Evolutionary conservation across 495 filamentous ascomycete genomes (phyloP).

Genomic region (Talaromyces ruber): DNA sequence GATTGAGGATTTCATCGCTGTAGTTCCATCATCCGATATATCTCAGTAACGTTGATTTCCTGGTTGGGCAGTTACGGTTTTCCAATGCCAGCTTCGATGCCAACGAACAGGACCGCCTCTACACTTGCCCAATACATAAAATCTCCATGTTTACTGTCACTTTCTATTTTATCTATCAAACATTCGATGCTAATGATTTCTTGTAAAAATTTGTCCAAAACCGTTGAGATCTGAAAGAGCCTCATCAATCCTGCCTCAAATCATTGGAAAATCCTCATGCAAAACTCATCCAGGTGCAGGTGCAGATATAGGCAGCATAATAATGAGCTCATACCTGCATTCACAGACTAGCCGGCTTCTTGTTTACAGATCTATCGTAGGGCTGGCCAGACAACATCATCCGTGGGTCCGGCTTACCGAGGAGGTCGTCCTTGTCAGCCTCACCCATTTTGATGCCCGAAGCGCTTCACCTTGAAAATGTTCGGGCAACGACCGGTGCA

Average conservation of each 20-base stretch:
- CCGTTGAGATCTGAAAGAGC: background rate
- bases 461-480: background rate
- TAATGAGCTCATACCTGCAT: background rate
- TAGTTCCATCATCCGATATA: background rate
- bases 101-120: background rate
- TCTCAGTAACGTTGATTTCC: background rate
- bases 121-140: background rate
- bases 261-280: background rate
- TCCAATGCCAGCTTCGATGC: background rate
- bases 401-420: background rate
- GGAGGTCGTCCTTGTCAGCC: background rate
- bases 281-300: background rate
- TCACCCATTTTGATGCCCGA: conserved; percentile 2
- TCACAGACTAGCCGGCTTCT: background rate
- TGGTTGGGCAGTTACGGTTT: background rate
- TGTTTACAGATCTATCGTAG: background rate
- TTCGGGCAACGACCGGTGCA: background rate
- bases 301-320: background rate
- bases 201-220: background rate
- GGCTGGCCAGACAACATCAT: background rate
- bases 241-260: background rate
- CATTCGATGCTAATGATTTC: background rate
- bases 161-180: background rate
- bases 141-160: background rate
- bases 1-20: background rate